These are phyloP conservation scores for Paragyromitra xinjiangensis DNA, from an alignment of 495 filamentous ascomycete species.

Conservation along the genomic window DNA sequence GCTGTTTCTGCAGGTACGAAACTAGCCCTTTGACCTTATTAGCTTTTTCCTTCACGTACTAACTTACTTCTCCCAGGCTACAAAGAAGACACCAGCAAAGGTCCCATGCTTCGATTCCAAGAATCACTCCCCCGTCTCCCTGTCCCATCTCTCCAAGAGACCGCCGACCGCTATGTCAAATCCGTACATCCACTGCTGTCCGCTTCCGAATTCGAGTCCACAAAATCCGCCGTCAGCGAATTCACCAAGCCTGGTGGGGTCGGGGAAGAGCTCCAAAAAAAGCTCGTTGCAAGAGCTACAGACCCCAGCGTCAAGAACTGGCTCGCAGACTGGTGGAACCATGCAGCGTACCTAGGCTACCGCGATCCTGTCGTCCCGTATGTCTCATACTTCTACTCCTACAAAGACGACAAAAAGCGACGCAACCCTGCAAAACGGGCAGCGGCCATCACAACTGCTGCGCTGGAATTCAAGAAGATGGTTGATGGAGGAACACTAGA, in stretches of 20 bases:
- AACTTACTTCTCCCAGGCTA: slow-evolving; percentile 70
- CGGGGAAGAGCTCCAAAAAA: slow-evolving; percentile 86
- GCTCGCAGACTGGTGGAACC: slow-evolving; percentile 98
- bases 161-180: slow-evolving; percentile 88
- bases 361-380: slow-evolving; percentile 97
- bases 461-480: slow-evolving; percentile 91
- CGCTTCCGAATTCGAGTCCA: slow-evolving; percentile 69
- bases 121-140: slow-evolving; percentile 91
- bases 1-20: slow-evolving; percentile 34
- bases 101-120: slow-evolving; percentile 94
- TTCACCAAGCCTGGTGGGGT: slow-evolving; percentile 75
- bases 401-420: slow-evolving; percentile 88
- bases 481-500: slow-evolving; percentile 85
- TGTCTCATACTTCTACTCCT: slow-evolving; percentile 99
- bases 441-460: slow-evolving; percentile 83
- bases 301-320: slow-evolving; percentile 90
- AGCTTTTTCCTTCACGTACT: slow-evolving; percentile 14
- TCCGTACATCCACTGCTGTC: slow-evolving; percentile 79
- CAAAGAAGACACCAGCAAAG: slow-evolving; percentile 88
- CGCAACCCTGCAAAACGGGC: slow-evolving; percentile 91
- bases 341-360: slow-evolving; percentile 87
- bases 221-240: slow-evolving; percentile 71
- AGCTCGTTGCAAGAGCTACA: slow-evolving; percentile 80
- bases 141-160: slow-evolving; percentile 94
- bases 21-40: not conserved